phyloP scores from a whole-genome alignment of 2,329 filamentous ascomycete genomes.

The Alternaria sp. region DNA sequence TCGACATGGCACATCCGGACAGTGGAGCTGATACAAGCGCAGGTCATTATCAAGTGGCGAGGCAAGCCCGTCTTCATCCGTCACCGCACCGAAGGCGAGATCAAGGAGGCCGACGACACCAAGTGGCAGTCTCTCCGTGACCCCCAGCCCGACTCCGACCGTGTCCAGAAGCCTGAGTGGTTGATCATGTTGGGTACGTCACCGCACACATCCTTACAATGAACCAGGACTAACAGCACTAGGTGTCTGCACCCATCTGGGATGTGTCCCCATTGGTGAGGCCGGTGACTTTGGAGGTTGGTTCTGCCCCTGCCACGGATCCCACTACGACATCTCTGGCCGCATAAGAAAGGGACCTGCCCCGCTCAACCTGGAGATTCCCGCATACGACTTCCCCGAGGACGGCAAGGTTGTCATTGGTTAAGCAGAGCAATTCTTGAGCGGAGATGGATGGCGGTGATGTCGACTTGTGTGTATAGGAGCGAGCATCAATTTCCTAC shows the following conservation, averaged over 20 bases:
- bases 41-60: constrained; percentile 99
- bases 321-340: constrained; percentile 99
- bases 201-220: neutral
- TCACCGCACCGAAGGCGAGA: constrained; percentile 92
- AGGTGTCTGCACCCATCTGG: constrained; percentile 99
- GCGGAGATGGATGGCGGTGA: constrained; percentile 6
- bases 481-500: constrained; percentile 43
- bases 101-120: constrained; percentile 90
- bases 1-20: neutral
- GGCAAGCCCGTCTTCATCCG: constrained; percentile 99
- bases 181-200: constrained; percentile 90
- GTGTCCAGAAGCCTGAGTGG: constrained; percentile 98
- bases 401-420: constrained; percentile 90
- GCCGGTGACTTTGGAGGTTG: constrained; percentile 97
- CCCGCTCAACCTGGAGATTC: constrained; percentile 96
- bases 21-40: constrained; percentile 28
- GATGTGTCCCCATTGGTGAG: constrained; percentile 99
- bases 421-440: constrained; percentile 58
- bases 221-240: constrained; percentile 32
- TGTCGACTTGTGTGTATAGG: constrained; percentile 41
- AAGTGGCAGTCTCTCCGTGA: constrained; percentile 85
- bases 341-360: constrained; percentile 97
- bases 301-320: constrained; percentile 99
- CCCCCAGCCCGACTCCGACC: constrained; percentile 87
- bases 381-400: constrained; percentile 88